Evolutionary conservation across 768 basidiomycete species (phyloP).

Genomic region (Mycena pura): DNA sequence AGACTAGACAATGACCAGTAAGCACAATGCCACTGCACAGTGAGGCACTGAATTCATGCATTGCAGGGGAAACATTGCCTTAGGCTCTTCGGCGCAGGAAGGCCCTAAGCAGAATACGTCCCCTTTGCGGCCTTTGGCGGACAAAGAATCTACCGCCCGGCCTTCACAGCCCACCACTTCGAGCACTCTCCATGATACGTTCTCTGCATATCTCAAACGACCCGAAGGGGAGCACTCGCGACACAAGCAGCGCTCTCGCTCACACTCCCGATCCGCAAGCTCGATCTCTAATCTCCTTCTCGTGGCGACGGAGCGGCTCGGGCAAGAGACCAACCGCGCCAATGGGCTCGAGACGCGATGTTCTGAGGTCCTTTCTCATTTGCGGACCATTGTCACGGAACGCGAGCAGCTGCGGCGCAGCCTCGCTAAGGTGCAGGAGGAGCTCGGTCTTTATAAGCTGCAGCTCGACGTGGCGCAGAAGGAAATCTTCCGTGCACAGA

Average conservation of each 20-base stretch:
- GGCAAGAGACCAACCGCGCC: constrained; percentile 45
- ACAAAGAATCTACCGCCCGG: constrained; percentile 2
- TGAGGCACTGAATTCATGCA: neutral
- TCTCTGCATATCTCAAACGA: constrained; percentile 3
- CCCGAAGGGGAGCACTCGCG: constrained; percentile 2
- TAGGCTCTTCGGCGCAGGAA: neutral
- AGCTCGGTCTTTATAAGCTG: constrained; percentile 61
- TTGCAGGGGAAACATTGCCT: neutral
- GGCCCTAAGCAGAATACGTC: neutral
- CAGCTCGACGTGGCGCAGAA: constrained; percentile 65
- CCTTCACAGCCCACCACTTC: constrained; percentile 3
- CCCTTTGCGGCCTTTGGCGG: neutral
- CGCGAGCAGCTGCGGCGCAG: constrained; percentile 38
- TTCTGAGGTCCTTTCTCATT: constrained; percentile 38
- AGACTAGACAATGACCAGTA: neutral
- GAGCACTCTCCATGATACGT: constrained; percentile 6
- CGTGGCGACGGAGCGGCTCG: constrained; percentile 22
- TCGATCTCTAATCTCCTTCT: constrained; percentile 22
- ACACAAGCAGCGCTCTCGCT: constrained; percentile 14
- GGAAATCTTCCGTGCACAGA: constrained; percentile 61
- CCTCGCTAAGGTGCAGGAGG: constrained; percentile 46
- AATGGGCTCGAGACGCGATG: constrained; percentile 45
- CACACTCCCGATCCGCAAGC: constrained; percentile 20
- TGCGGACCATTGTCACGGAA: constrained; percentile 40
- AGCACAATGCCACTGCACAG: neutral